These are phyloP conservation scores for Spirogloea muscicola DNA, from an alignment of 139 green algal genomes.

Conservation along the genomic window DNA sequence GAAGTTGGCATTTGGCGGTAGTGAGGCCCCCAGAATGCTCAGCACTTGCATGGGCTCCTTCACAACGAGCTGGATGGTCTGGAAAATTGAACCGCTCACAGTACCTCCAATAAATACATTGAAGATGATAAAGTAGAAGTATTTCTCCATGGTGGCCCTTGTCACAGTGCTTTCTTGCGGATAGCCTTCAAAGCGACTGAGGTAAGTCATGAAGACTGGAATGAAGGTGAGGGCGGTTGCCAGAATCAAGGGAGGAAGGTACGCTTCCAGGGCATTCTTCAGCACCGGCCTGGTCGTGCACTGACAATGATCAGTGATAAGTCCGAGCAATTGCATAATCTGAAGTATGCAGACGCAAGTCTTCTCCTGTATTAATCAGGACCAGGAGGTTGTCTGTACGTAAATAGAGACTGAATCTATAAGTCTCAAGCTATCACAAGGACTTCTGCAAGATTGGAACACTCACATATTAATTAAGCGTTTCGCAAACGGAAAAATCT, in stretches of 20 bases:
- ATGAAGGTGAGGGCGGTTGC: constrained; percentile 10
- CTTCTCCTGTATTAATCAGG: neutral
- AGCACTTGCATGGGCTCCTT: constrained; percentile 15
- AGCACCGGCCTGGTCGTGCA: constrained; percentile 15
- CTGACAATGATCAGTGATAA: no score
- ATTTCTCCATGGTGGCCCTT: neutral
- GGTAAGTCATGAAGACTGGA: constrained; percentile 12
- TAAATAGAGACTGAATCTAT: no score
- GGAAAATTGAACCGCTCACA: constrained; percentile 13
- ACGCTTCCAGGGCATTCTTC: constrained; percentile 32
- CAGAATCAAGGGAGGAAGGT: constrained; percentile 32
- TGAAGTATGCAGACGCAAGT: no score
- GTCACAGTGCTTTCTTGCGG: neutral
- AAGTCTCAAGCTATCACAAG: no score
- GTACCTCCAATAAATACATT: constrained; percentile 48
- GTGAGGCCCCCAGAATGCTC: constrained; percentile 20
- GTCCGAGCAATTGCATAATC: no score
- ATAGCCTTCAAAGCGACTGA: constrained; percentile 15
- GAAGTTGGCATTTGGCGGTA: constrained; percentile 41
- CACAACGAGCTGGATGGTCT: constrained; percentile 8
- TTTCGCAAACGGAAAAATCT: constrained; percentile 45
- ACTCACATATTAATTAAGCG: constrained; percentile 36
- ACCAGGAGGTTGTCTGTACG: no score
- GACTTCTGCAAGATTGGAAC: neutral
- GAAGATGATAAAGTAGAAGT: constrained; percentile 47